Conservation (phyloP, 228 moss, liverwort and hornwort species). For the Sphagnum fallax region DNA sequence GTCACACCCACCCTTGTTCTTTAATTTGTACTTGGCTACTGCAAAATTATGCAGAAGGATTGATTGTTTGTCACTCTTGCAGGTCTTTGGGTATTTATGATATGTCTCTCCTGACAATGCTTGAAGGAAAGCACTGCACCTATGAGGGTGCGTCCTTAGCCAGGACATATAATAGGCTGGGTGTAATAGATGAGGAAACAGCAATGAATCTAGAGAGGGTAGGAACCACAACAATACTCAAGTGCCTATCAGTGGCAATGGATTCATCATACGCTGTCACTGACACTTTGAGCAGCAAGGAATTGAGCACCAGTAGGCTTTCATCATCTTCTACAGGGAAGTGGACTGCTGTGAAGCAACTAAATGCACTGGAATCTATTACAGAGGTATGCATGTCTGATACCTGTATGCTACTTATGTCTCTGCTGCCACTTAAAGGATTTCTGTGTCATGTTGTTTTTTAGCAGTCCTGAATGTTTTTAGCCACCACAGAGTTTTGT, state of each 20-base stretch:
- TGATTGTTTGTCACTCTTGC: constrained; percentile 16
- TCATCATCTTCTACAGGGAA: not conserved
- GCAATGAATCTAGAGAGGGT: constrained; percentile 37
- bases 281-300: not conserved
- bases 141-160: constrained; percentile 50
- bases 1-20: not conserved
- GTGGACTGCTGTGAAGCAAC: constrained; percentile 23
- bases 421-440: not conserved
- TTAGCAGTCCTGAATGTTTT: not conserved
- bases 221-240: constrained; percentile 27
- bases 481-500: not conserved
- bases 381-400: constrained; percentile 43
- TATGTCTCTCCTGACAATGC: constrained; percentile 61
- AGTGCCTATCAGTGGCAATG: constrained; percentile 52
- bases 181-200: constrained; percentile 52
- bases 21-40: not conserved
- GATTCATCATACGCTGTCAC: constrained; percentile 11
- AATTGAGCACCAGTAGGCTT: not conserved
- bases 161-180: constrained; percentile 34
- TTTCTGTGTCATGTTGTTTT: not conserved
- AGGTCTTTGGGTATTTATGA: constrained; percentile 33
- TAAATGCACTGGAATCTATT: constrained; percentile 59
- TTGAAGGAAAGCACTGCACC: constrained; percentile 41
- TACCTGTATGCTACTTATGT: not conserved
- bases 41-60: not conserved